These are phyloP conservation scores for Boletellus emodensis DNA, from an alignment of 768 basidiomycete species.

Conservation along the genomic window DNA sequence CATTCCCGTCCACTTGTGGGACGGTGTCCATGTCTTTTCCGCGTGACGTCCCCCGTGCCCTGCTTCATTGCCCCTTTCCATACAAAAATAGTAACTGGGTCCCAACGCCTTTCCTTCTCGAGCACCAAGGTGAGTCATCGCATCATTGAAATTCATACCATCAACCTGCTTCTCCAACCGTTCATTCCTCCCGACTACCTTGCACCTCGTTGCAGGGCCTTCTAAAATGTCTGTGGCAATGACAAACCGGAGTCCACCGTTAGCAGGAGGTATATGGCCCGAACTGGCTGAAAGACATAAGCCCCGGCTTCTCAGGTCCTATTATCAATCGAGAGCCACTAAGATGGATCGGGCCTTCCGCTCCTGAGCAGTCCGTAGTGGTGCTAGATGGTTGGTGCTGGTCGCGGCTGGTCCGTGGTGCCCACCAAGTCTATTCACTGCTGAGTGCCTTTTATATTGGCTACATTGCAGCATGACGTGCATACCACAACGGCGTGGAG, in stretches of 20 bases:
- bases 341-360: slow-evolving; percentile 2
- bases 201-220: slow-evolving; percentile 6
- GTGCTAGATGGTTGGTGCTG: background rate
- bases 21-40: slow-evolving; percentile 7
- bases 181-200: slow-evolving; percentile 4
- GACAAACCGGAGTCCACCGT: slow-evolving; percentile 8
- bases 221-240: slow-evolving; percentile 7
- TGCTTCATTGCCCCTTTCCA: slow-evolving; percentile 15
- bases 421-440: background rate
- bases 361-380: background rate
- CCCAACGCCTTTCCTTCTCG: slow-evolving; percentile 6
- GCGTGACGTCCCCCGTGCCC: slow-evolving; percentile 9
- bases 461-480: slow-evolving; percentile 4
- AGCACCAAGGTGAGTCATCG: slow-evolving; percentile 3
- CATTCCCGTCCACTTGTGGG: slow-evolving; percentile 19
- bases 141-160: slow-evolving; percentile 14
- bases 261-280: background rate
- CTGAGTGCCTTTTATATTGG: background rate
- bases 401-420: background rate
- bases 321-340: slow-evolving; percentile 8
- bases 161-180: slow-evolving; percentile 4
- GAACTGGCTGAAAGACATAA: slow-evolving; percentile 2
- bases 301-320: slow-evolving; percentile 8
- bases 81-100: slow-evolving; percentile 4
- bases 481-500: slow-evolving; percentile 6